A percentile compares a stretch with the other conserved stretches of the same genome.
Evolutionary conservation across 2,329 filamentous ascomycete genomes (phyloP).

Genomic region (Aspergillaceae sp.): DNA sequence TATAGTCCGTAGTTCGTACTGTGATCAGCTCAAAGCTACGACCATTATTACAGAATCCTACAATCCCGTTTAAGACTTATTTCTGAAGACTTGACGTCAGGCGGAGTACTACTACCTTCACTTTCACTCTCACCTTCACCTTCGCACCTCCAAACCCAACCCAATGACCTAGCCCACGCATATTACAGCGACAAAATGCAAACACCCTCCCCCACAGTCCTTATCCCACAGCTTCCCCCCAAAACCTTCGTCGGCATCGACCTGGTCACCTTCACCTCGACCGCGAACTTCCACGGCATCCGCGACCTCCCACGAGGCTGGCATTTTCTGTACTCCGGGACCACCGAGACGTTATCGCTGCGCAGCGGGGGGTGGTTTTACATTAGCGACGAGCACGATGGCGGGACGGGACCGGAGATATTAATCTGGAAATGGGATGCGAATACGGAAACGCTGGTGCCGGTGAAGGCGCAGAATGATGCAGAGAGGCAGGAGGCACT

Average conservation of each 20-base stretch:
- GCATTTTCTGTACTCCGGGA: slow-evolving; percentile 55
- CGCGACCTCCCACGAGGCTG: slow-evolving; percentile 50
- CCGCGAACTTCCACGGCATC: slow-evolving; percentile 53
- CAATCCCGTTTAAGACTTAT: not conserved
- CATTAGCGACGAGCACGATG: slow-evolving; percentile 24
- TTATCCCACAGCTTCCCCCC: slow-evolving; percentile 38
- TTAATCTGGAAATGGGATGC: slow-evolving; percentile 48
- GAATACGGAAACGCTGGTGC: slow-evolving; percentile 27
- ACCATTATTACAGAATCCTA: no score
- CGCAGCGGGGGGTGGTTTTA: slow-evolving; percentile 56
- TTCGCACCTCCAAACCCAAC: no score
- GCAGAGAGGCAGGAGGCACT: slow-evolving; percentile 40
- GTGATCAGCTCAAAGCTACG: no score
- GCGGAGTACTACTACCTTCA: not conserved
- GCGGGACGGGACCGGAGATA: slow-evolving; percentile 34
- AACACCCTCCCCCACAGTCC: slow-evolving; percentile 26
- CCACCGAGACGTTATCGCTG: slow-evolving; percentile 50
- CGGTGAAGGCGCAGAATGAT: slow-evolving; percentile 24
- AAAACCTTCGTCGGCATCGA: slow-evolving; percentile 45
- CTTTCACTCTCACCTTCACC: no score
- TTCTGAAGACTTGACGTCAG: not conserved
- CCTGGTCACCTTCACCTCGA: slow-evolving; percentile 54
- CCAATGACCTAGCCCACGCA: no score
- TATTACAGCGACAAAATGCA: not conserved
- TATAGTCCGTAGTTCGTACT: no score